phyloP scores from a whole-genome alignment of 352 stramenopile genomes.

The Globisporangium cystogenes region DNA sequence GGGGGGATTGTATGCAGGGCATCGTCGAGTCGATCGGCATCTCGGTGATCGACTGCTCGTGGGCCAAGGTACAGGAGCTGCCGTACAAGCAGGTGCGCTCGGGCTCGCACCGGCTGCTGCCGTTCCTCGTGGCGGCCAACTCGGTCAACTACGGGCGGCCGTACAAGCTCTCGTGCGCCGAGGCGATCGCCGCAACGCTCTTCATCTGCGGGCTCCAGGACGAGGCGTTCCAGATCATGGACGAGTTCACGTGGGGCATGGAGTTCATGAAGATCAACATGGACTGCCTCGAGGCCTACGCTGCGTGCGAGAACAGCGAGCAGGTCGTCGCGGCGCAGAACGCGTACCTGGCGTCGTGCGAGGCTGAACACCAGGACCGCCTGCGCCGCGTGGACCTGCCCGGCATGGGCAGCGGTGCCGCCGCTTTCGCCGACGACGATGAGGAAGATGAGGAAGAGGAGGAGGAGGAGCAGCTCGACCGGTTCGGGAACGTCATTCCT shows the following conservation, averaged over 20 bases:
- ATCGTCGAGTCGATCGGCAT: conserved; percentile 85
- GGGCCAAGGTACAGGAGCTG: conserved; percentile 94
- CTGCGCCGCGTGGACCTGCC: conserved; percentile 50
- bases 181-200: conserved; percentile 96
- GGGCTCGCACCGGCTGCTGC: conserved; percentile 93
- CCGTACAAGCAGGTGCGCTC: conserved; percentile 94
- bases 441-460: conserved; percentile 5
- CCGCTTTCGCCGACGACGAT: conserved; percentile 43
- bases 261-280: conserved; percentile 95
- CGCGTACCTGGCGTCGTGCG: conserved; percentile 57
- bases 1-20: conserved; percentile 16
- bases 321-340: conserved; percentile 77
- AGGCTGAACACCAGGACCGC: conserved; percentile 52
- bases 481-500: conserved; percentile 4
- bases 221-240: conserved; percentile 86
- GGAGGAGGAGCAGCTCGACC: conserved; percentile 15
- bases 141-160: conserved; percentile 98
- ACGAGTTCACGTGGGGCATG: conserved; percentile 91
- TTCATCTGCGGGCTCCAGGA: conserved; percentile 95
- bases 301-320: conserved; percentile 57
- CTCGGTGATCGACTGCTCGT: conserved; percentile 98
- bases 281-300: conserved; percentile 89
- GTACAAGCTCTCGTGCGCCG: conserved; percentile 95
- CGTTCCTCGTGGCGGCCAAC: conserved; percentile 98
- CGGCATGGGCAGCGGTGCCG: conserved; percentile 49